These are phyloP conservation scores for Fusarium temperatum DNA, from an alignment of 2,329 filamentous ascomycete species.

Conservation along the genomic window DNA sequence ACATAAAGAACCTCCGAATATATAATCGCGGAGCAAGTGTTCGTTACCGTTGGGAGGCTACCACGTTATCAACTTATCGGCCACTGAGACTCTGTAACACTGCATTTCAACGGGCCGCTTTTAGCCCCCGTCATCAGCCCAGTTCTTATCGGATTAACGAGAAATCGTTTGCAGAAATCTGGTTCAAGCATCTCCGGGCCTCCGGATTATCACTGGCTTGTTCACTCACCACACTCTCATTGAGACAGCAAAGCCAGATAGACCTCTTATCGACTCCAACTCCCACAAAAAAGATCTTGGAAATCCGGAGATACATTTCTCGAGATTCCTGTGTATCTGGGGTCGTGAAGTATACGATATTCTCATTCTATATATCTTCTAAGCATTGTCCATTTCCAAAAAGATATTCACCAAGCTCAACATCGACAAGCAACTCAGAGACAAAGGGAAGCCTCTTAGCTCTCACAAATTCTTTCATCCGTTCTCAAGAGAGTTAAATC, in stretches of 20 bases:
- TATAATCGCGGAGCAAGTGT: not conserved
- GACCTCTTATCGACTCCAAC: conserved; percentile 29
- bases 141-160: conserved; percentile 39
- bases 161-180: conserved; percentile 7
- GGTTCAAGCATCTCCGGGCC: conserved; percentile 37
- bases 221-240: conserved; percentile 8
- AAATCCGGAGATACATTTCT: conserved; percentile 42
- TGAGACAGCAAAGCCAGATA: conserved; percentile 25
- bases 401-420: conserved; percentile 17
- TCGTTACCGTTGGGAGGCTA: not conserved
- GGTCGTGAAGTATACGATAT: conserved; percentile 3
- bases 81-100: conserved; percentile 19
- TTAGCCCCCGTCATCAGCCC: conserved; percentile 22
- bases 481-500: not conserved
- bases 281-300: conserved; percentile 24
- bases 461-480: not conserved
- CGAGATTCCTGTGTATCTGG: not conserved
- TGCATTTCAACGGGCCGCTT: conserved; percentile 25
- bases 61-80: conserved; percentile 11
- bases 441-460: not conserved
- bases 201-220: conserved; percentile 33
- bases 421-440: conserved; percentile 22
- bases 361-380: conserved; percentile 35
- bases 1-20: not conserved
- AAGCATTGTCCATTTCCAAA: conserved; percentile 7